These are phyloP conservation scores for Xylaria palmicola DNA, from an alignment of 495 filamentous ascomycete genomes.

Conservation along the genomic window DNA sequence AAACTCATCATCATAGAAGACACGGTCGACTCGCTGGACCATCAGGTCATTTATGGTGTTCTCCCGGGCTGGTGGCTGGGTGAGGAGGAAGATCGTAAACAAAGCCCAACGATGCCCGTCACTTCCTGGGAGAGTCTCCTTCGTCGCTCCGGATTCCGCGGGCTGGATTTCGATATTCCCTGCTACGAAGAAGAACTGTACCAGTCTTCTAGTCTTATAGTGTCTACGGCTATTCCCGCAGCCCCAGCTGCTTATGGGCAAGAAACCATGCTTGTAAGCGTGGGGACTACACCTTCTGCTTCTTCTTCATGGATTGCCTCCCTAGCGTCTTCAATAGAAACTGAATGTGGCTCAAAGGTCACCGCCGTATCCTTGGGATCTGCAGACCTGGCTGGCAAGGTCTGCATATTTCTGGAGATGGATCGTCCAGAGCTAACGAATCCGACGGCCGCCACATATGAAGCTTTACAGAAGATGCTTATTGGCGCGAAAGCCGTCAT, in stretches of 20 bases:
- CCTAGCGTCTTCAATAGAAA: too few relatives aligned
- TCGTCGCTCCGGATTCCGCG: conserved; percentile 36
- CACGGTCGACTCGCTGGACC: conserved; percentile 30
- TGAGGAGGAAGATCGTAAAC: conserved; percentile 30
- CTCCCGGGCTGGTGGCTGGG: conserved; percentile 50
- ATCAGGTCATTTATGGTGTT: conserved; percentile 30
- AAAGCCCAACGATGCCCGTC: conserved; percentile 31
- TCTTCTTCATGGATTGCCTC: too few relatives aligned
- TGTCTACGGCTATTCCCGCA: conserved; percentile 1
- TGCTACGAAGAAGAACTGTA: conserved; percentile 5
- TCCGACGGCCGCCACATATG: background rate
- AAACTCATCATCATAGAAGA: conserved; percentile 36
- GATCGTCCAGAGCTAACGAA: background rate
- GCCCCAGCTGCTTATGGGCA: too few relatives aligned
- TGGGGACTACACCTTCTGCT: too few relatives aligned
- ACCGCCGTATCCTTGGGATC: too few relatives aligned
- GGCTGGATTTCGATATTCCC: conserved; percentile 34
- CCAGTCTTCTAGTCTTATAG: background rate
- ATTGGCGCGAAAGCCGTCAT: conserved; percentile 23
- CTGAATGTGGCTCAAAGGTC: too few relatives aligned
- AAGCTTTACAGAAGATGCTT: background rate
- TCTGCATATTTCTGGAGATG: conserved; percentile 8
- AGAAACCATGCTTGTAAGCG: too few relatives aligned
- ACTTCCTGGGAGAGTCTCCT: conserved; percentile 38
- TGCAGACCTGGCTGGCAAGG: background rate